Evolutionary conservation across 2,329 filamentous ascomycete species (phyloP).

Genomic region (Geoglossum cookeanum): DNA sequence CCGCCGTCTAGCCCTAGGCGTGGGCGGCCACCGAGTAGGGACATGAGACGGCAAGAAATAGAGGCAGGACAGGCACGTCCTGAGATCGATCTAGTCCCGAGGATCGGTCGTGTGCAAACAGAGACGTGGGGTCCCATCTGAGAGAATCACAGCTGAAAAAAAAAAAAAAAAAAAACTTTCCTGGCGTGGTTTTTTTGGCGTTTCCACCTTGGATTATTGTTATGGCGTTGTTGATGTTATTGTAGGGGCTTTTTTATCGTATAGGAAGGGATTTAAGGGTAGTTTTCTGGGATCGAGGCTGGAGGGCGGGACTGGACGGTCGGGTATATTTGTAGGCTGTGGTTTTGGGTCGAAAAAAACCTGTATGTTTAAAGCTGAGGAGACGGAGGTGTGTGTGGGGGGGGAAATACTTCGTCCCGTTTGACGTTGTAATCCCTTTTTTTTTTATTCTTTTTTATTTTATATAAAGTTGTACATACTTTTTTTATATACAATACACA

Average conservation of each 20-base stretch:
- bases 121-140: neutral
- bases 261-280: neutral
- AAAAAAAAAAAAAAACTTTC: neutral
- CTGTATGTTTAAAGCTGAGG: too few relatives aligned
- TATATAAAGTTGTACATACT: too few relatives aligned
- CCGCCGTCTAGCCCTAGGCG: neutral
- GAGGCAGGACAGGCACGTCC: neutral
- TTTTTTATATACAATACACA: too few relatives aligned
- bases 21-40: neutral
- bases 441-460: neutral
- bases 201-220: neutral
- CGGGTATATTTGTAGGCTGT: neutral
- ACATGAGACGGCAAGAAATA: neutral
- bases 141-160: neutral
- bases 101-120: neutral
- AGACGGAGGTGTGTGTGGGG: too few relatives aligned
- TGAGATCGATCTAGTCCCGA: neutral
- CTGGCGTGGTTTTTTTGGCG: neutral
- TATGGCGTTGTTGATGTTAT: neutral
- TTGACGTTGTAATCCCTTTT: neutral
- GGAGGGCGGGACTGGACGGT: neutral
- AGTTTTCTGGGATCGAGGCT: neutral
- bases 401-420: too few relatives aligned
- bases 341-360: too few relatives aligned
- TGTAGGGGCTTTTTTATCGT: neutral